phyloP scores from a whole-genome alignment of 2,329 filamentous ascomycete species.

The Mollisiaceae sp. region DNA sequence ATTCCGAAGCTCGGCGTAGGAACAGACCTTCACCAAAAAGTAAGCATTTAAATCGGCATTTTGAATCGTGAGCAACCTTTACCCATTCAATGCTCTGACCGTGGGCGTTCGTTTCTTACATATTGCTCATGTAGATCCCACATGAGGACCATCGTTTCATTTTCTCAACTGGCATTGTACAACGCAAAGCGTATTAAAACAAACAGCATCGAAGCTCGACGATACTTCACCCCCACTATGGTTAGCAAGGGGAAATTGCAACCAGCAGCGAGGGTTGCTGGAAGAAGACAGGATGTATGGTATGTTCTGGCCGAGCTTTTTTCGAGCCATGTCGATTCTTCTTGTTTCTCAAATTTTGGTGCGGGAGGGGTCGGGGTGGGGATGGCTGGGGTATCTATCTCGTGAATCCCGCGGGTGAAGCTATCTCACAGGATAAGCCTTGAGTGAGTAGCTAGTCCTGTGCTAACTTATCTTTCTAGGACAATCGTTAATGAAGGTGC shows the following conservation, averaged over 20 bases:
- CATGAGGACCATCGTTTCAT: conserved; percentile 12
- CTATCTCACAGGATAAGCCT: background rate
- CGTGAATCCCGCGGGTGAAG: background rate
- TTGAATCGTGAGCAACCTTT: conserved; percentile 13
- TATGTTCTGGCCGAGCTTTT: conserved; percentile 38
- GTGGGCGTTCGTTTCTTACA: background rate
- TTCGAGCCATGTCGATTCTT: background rate
- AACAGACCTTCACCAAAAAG: conserved; percentile 1
- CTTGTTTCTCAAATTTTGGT: background rate
- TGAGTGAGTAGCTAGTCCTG: background rate
- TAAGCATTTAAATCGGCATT: conserved; percentile 7
- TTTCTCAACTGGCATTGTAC: conserved; percentile 16
- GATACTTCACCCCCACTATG: conserved; percentile 39
- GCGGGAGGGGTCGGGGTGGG: background rate
- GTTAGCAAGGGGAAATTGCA: conserved; percentile 46
- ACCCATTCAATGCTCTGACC: background rate
- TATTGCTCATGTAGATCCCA: conserved; percentile 1
- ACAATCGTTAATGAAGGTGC: conserved; percentile 71
- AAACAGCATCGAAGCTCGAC: conserved; percentile 13
- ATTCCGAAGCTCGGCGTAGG: conserved; percentile 8
- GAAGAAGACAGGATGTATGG: conserved; percentile 64
- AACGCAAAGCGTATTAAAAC: background rate
- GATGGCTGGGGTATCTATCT: conserved; percentile 19
- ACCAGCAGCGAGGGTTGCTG: conserved; percentile 58
- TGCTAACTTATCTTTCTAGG: conserved; percentile 46